phyloP scores from a whole-genome alignment of 2,329 filamentous ascomycete species.

The Clarireedia monteithiana region DNA sequence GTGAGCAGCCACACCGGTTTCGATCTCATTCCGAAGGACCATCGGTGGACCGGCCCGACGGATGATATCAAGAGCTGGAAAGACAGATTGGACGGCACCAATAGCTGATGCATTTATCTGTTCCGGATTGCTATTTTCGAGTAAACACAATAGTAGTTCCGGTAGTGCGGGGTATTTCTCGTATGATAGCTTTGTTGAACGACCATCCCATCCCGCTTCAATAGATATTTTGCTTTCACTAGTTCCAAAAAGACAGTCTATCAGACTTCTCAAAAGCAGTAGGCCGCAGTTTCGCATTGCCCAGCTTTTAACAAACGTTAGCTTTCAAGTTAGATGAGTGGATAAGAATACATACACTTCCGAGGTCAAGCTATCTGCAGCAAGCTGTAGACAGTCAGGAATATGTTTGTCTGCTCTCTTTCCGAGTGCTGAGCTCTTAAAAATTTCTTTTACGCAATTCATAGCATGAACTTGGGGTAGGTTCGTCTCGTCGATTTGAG shows the following conservation, averaged over 20 bases:
- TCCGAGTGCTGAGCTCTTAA: conserved; percentile 72
- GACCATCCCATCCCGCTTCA: conserved; percentile 56
- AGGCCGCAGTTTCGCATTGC: conserved; percentile 90
- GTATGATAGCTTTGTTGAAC: conserved; percentile 59
- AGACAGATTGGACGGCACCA: conserved; percentile 60
- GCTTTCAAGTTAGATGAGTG: background rate
- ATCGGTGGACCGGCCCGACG: conserved; percentile 62
- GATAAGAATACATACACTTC: conserved; percentile 50
- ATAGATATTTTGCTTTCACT: conserved; percentile 59
- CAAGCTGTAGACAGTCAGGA: conserved; percentile 67
- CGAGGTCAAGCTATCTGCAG: conserved; percentile 70
- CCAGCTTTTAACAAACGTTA: conserved; percentile 50
- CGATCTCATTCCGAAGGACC: conserved; percentile 45
- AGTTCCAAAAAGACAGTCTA: conserved; percentile 70
- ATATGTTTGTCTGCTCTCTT: conserved; percentile 67
- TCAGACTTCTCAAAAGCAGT: conserved; percentile 78
- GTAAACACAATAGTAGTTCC: conserved; percentile 53
- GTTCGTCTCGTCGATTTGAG: conserved; percentile 50
- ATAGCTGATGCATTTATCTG: conserved; percentile 24
- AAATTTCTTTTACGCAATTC: conserved; percentile 88
- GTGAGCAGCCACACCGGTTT: conserved; percentile 51
- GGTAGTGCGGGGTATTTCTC: conserved; percentile 60
- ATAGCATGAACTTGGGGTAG: conserved; percentile 90
- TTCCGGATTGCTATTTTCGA: conserved; percentile 10
- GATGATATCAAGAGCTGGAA: conserved; percentile 76